Percentiles rank a stretch among this genome's conserved stretches.
These are phyloP conservation scores for Phaffomyces thermotolerans DNA, from an alignment of 805 yeast species.

Conservation along the genomic window DNA sequence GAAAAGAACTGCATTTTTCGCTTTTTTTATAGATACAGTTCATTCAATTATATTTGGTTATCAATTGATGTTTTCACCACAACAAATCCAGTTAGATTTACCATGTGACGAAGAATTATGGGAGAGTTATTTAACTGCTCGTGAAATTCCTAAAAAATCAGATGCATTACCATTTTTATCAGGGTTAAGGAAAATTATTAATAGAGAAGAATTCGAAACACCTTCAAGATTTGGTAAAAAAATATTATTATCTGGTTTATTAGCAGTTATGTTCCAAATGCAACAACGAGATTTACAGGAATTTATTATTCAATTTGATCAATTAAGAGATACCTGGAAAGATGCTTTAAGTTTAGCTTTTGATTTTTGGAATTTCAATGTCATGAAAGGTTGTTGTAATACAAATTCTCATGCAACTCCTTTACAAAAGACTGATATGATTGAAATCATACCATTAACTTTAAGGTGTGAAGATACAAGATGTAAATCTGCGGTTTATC, in stretches of 20 bases:
- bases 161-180: conserved; percentile 40
- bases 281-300: conserved; percentile 65
- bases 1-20: conserved; percentile 73
- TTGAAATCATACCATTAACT: conserved; percentile 15
- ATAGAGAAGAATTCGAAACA: conserved; percentile 34
- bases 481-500: conserved; percentile 62
- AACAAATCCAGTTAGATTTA: conserved; percentile 52
- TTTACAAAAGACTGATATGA: conserved; percentile 16
- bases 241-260: conserved; percentile 57
- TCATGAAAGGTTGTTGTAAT: conserved; percentile 28
- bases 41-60: conserved; percentile 80
- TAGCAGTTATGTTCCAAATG: conserved; percentile 63
- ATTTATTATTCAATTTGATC: conserved; percentile 37
- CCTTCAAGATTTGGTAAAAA: conserved; percentile 58
- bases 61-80: conserved; percentile 47
- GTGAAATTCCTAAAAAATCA: conserved; percentile 21
- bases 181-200: conserved; percentile 51
- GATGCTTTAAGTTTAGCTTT: conserved; percentile 62
- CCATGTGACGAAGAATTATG: conserved; percentile 60
- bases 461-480: conserved; percentile 33
- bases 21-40: conserved; percentile 72
- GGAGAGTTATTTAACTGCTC: conserved; percentile 33
- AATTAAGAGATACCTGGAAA: conserved; percentile 51
- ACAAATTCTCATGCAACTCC: conserved; percentile 14
- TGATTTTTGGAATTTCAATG: conserved; percentile 58